Conservation (phyloP, 2,329 filamentous ascomycete species). For the Exserohilum turcica region DNA sequence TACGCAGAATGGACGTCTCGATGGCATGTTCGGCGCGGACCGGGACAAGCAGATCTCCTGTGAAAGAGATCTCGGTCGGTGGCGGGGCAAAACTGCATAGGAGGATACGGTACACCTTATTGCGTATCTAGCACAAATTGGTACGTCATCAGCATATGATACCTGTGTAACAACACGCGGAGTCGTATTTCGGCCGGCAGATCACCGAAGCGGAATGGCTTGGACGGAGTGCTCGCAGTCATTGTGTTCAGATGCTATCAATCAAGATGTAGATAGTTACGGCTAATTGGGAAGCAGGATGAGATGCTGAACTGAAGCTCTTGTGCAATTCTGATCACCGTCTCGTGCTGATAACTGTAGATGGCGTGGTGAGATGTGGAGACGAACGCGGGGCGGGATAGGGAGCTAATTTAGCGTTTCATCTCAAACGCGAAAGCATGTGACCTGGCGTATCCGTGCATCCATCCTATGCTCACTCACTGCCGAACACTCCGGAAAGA, state of each 20-base stretch:
- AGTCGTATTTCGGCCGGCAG: slow-evolving; percentile 3
- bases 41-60: neutral
- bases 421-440: slow-evolving; percentile 4
- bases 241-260: neutral
- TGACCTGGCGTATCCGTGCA: neutral
- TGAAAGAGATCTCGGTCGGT: neutral
- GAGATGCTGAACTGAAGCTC: neutral
- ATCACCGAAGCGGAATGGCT: slow-evolving; percentile 8
- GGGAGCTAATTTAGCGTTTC: neutral
- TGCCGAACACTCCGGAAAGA: too few species aligned
- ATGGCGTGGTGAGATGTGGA: neutral
- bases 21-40: neutral
- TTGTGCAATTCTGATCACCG: neutral
- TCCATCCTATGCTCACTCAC: too few species aligned
- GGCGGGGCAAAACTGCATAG: neutral
- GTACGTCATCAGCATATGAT: neutral
- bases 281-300: neutral
- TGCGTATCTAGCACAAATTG: neutral
- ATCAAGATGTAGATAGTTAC: neutral
- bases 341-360: neutral
- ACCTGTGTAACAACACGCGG: too few species aligned
- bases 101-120: slow-evolving; percentile 2
- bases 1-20: neutral
- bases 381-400: neutral
- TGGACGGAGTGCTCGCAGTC: neutral